Base-by-base conservation (phyloP, 495 filamentous ascomycete species). In the Jackrogersella minutella region DNA sequence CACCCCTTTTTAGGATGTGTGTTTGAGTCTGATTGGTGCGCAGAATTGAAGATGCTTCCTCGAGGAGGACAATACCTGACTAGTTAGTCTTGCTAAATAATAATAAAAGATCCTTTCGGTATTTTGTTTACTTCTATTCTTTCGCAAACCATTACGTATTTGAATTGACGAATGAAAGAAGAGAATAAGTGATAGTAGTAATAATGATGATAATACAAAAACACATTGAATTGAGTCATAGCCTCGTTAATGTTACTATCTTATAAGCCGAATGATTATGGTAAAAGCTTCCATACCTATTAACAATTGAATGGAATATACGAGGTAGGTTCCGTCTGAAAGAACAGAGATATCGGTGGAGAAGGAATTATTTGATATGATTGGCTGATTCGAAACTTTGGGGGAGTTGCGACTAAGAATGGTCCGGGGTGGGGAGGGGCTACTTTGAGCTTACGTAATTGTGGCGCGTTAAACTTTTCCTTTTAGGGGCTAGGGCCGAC, bases 1-100 rank as follows among this genome's bases (percentile, higher is more conserved):
- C 66, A 64, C 61, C 66, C 66, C 66, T 57, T 64, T 69, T 65
- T 24, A 21, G 56, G 44, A 69, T 64, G 61, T 69, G 66, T 69
- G 66, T 69, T 33, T 61, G 22, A 28, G 57, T 61, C 26, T 69
- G 66, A 69, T 69, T 69, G 66, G 66, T 58, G 66, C 66, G 66
- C 66, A 58, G 61, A 41, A 46, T 65, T 47, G 26, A 19, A 47
- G 60, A 53, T 57, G 49, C 40, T 24, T 61, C 30, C 13, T 57
- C 49, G 46, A 53, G 49, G 39, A 64, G 39, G 49, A 62, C 53
- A 53, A 62, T 46, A 44, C 58, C 5, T 52, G 14, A 57, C 51
- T 58, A 57, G 44, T 36, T 33, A 36, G 4, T n/a, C 26, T 59
- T 59, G 47, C 31, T 7, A 22, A 30, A 3, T 30, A 37, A 57